Conservation (phyloP, 2,329 filamentous ascomycete genomes). For the Aspergillus sp. region DNA sequence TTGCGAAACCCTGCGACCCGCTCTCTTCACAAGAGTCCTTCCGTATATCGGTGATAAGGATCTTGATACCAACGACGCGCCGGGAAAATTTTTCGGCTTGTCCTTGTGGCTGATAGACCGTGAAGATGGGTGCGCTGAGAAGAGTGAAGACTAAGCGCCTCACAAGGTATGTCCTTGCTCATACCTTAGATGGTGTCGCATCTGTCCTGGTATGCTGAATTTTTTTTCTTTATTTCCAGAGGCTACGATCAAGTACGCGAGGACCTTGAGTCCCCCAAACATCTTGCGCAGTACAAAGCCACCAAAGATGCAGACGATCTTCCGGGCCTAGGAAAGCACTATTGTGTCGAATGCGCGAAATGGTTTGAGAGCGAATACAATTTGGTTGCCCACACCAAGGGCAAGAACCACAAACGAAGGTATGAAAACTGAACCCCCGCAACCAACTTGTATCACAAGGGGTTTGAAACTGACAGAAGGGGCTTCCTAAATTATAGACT, state of each 20-base stretch:
- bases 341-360: slow-evolving; percentile 90
- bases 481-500: slow-evolving; percentile 48
- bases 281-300: slow-evolving; percentile 71
- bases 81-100: slow-evolving; percentile 13
- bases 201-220: slow-evolving; percentile 6
- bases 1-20: slow-evolving; percentile 18
- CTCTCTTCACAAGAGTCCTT: slow-evolving; percentile 22
- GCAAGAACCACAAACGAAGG: slow-evolving; percentile 92
- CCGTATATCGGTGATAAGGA: slow-evolving; percentile 32
- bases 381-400: slow-evolving; percentile 66
- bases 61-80: slow-evolving; percentile 9
- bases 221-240: slow-evolving; percentile 45
- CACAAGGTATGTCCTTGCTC: slow-evolving; percentile 48
- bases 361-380: slow-evolving; percentile 87
- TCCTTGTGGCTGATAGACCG: slow-evolving; percentile 9
- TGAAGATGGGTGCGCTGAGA: slow-evolving; percentile 59
- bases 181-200: slow-evolving; percentile 21
- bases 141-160: slow-evolving; percentile 68
- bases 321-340: slow-evolving; percentile 75
- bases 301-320: slow-evolving; percentile 79
- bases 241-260: slow-evolving; percentile 88
- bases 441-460: background rate
- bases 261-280: slow-evolving; percentile 70
- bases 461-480: slow-evolving; percentile 5
- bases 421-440: slow-evolving; percentile 28